Base-by-base conservation (phyloP, 176 grass and related monocot genomes). In the Musa schizocarpa region DNA sequence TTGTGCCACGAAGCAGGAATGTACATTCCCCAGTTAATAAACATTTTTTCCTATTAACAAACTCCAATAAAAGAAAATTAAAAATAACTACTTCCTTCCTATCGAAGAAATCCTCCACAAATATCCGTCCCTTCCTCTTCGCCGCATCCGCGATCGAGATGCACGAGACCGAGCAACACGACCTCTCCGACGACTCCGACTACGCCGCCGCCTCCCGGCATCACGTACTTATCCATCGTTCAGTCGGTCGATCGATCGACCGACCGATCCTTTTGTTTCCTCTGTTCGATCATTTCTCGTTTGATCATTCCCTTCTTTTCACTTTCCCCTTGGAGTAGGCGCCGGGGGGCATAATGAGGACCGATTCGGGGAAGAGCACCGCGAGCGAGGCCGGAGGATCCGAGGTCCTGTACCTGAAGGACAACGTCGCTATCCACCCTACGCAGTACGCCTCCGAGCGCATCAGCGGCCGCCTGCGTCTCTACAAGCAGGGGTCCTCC, bases 171-270 rank as follows among this genome's bases (percentile, higher is more conserved):
- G 95, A 99, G 50, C 82, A 80, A 63, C 83, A 92, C 82, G 95
- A 99, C 64, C 81, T 94, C 86, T 91, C 95, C 76, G 95, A 99
- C 90, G 95, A 99, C 77, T 74, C 88, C 65, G 95, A 99, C 50
- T 99, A 99, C 84, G 95, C 88, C 26, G 90, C 82, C 53, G 92
- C 92, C n/a, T 87, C 85, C 48, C 85, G 72, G n/a, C 76, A 79
- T 23, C 68, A 64, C 72, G 94, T 73, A 13, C 50, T 11, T 43
- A 13, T 22, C 29, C 25, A 14, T 13, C 21, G 1, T 68, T 5
- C 2, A 13, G 25, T 68, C 54, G 56, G 16, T 21, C 19, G 8
- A 51, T 63, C 80, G 19, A 49, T 74, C 53, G 51, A 2, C 29
- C 50, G 21, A 25, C 54, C 83, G 14, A 50, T 81, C 62, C n/a